Conservation (phyloP, 2,329 filamentous ascomycete genomes). For the Dichotomopilus funicola region DNA sequence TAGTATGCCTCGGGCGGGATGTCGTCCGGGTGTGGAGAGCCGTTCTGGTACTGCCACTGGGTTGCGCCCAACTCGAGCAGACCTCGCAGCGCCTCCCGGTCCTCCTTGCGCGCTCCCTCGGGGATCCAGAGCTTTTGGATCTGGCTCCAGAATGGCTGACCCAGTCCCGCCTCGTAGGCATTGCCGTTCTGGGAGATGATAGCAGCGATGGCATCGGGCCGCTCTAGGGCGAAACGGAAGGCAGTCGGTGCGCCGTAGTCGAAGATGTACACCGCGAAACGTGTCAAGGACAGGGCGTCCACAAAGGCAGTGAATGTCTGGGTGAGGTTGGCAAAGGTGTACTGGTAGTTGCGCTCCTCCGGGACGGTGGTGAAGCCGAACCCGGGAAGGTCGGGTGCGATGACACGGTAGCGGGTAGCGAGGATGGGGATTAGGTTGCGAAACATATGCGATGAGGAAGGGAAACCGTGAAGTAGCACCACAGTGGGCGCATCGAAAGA, state of each 20-base stretch:
- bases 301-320: constrained; percentile 43
- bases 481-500: constrained; percentile 29
- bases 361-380: constrained; percentile 51
- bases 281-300: constrained; percentile 37
- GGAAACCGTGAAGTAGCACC: constrained; percentile 41
- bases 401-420: constrained; percentile 32
- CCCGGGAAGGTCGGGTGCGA: constrained; percentile 54
- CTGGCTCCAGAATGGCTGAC: constrained; percentile 43
- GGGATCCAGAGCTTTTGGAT: constrained; percentile 41
- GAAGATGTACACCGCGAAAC: constrained; percentile 53
- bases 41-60: constrained; percentile 39
- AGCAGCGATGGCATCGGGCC: constrained; percentile 41
- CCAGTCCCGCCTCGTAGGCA: constrained; percentile 51
- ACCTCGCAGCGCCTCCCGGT: constrained; percentile 32
- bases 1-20: constrained; percentile 41
- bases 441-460: constrained; percentile 38
- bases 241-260: constrained; percentile 56
- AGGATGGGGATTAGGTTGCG: constrained; percentile 40
- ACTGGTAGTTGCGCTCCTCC: constrained; percentile 35
- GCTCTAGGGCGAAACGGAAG: constrained; percentile 45
- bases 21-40: constrained; percentile 28
- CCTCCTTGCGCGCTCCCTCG: constrained; percentile 22
- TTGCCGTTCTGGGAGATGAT: constrained; percentile 57
- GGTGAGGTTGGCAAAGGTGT: constrained; percentile 49
- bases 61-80: constrained; percentile 35